Conservation (phyloP, 345 rosid genomes). For the Ailanthus altissimus region DNA sequence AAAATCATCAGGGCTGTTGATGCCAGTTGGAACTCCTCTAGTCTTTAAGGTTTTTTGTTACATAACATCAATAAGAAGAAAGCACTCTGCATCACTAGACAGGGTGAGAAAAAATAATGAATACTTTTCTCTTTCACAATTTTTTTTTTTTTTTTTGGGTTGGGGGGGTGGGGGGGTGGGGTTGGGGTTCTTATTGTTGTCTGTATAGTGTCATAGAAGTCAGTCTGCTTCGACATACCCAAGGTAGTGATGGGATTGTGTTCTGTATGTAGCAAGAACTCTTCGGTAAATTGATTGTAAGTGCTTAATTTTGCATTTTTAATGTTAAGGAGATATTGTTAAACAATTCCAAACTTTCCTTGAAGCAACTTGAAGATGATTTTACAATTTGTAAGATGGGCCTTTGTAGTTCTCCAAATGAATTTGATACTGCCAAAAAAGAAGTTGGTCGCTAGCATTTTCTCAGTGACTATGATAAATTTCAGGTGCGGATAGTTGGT, state of each 20-base stretch:
- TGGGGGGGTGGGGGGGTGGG: no score
- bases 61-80: background rate
- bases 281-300: background rate
- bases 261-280: background rate
- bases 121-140: background rate
- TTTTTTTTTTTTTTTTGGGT: background rate
- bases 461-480: no score
- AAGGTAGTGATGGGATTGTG: background rate
- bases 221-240: background rate
- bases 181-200: background rate
- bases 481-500: no score
- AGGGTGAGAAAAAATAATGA: background rate
- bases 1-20: slow-evolving; percentile 49
- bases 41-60: slow-evolving; percentile 31
- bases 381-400: background rate
- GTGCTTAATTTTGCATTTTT: background rate
- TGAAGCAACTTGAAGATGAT: background rate
- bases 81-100: background rate
- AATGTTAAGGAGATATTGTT: background rate
- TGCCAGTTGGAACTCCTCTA: slow-evolving; percentile 62
- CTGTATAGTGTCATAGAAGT: background rate
- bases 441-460: background rate
- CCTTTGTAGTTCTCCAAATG: background rate
- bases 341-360: background rate
- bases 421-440: background rate